Base-by-base conservation (phyloP, 257 asterid species). In the Agastache rugosa region DNA sequence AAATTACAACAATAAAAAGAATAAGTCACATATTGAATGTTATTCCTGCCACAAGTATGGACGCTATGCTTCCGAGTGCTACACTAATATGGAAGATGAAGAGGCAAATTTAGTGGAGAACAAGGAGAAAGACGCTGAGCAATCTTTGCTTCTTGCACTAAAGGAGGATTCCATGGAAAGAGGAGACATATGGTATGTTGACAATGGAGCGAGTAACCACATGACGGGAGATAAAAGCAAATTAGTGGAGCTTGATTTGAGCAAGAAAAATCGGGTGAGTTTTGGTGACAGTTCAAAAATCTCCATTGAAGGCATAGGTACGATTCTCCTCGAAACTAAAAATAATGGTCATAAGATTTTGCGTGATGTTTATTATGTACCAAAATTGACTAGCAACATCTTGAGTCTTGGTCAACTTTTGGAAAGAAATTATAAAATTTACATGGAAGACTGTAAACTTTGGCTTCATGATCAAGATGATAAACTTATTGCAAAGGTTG, bases 401-500 rank as follows among this genome's bases (percentile, higher is more conserved):
- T 16, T 67, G 45, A 45, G 72, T 9, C 16, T 67, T 67, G 72
- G 61, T 47, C 29, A 55, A 55, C 3, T 55, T 3, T 55, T 55
- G n/a, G 63, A 55, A 2, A 22, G 8, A 2, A 55, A 23, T 11
- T 55, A 55, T 22, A 22, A 55, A 5, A 55, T 55, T 11, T 1
- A 3, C n/a, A 55, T 55, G 63, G 63, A 22, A 2, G 34, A 10
- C n/a, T n/a, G n/a, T n/a, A n/a, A n/a, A n/a, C n/a, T n/a, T n/a
- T n/a, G n/a, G n/a, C n/a, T n/a, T n/a, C 29, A 2, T 25, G 29
- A 25, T 25, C 29, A 1, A 1, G 29, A 25, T 2, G 29, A 25
- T 25, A n/a, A 67, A 4, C 72, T 67, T 67, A 23, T 67, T 67
- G 72, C 72, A 3, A 67, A 67, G 29, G 61, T 47, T 11, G 3